Evolutionary conservation across 2,329 filamentous ascomycete species (phyloP).

Genomic region (Stachybotrys echinatus): DNA sequence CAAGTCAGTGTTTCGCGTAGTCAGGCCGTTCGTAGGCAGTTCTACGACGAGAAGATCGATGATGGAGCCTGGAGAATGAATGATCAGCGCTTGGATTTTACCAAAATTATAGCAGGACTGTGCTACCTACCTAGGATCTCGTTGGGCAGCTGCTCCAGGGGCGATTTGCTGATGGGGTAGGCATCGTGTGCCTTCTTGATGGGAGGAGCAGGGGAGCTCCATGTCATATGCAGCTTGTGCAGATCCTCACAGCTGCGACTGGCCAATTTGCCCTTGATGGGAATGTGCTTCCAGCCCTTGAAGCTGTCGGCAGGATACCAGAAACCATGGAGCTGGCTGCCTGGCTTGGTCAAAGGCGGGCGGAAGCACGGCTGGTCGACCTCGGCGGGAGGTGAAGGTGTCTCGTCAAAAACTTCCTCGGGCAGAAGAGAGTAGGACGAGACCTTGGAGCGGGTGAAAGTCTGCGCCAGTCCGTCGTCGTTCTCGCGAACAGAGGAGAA

Average conservation of each 20-base stretch:
- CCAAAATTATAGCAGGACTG: background rate
- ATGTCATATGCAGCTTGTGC: slow-evolving; percentile 49
- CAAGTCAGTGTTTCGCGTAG: slow-evolving; percentile 71
- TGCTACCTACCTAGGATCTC: slow-evolving; percentile 63
- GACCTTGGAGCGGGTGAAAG: slow-evolving; percentile 58
- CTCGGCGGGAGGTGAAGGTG: slow-evolving; percentile 37
- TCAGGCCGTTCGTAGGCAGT: slow-evolving; percentile 65
- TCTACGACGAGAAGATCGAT: slow-evolving; percentile 71
- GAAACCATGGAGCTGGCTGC: slow-evolving; percentile 52
- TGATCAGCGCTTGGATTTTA: background rate
- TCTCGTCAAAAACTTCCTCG: slow-evolving; percentile 48
- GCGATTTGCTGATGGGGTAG: slow-evolving; percentile 42
- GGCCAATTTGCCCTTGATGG: slow-evolving; percentile 51
- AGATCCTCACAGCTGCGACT: slow-evolving; percentile 59
- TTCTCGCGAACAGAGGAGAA: slow-evolving; percentile 60
- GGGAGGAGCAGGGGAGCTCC: slow-evolving; percentile 37
- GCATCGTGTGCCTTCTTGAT: slow-evolving; percentile 21
- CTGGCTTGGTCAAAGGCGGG: slow-evolving; percentile 48
- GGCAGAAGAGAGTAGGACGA: slow-evolving; percentile 49
- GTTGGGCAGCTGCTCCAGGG: slow-evolving; percentile 62
- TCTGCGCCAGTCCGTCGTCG: slow-evolving; percentile 54
- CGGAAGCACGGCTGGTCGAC: slow-evolving; percentile 41
- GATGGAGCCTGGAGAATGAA: slow-evolving; percentile 52
- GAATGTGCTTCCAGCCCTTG: slow-evolving; percentile 58
- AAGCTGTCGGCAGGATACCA: slow-evolving; percentile 55